Conservation (phyloP, 495 filamentous ascomycete species). For the Penicillium tannophilum region DNA sequence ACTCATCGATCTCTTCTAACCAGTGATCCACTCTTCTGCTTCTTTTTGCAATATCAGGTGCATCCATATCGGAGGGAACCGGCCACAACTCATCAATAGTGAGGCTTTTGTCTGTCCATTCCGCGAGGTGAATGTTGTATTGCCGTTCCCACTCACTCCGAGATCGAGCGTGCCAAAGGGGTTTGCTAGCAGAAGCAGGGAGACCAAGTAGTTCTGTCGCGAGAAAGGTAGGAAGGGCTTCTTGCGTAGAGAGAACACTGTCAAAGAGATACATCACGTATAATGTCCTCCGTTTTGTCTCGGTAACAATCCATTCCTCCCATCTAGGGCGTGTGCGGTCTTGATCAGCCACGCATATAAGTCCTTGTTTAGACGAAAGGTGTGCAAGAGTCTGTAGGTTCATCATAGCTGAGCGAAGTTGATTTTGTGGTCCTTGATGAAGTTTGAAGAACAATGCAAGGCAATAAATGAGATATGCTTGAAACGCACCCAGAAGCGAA, state of each 20-base stretch:
- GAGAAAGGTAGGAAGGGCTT: slow-evolving; percentile 48
- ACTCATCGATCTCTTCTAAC: slow-evolving; percentile 49
- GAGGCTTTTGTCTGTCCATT: slow-evolving; percentile 39
- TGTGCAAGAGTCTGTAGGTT: slow-evolving; percentile 49
- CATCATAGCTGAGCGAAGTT: slow-evolving; percentile 45
- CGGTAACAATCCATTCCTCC: slow-evolving; percentile 53
- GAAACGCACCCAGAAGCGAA: slow-evolving; percentile 44
- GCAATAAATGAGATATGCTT: slow-evolving; percentile 51
- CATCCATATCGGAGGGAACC: slow-evolving; percentile 26
- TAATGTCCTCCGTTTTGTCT: slow-evolving; percentile 47
- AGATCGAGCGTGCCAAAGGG: slow-evolving; percentile 37
- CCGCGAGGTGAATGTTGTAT: slow-evolving; percentile 44
- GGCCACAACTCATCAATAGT: slow-evolving; percentile 52
- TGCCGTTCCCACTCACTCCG: slow-evolving; percentile 41
- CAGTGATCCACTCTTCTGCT: slow-evolving; percentile 42
- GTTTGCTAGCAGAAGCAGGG: slow-evolving; percentile 37
- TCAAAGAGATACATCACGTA: slow-evolving; percentile 54
- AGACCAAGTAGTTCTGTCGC: slow-evolving; percentile 44
- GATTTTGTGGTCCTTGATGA: slow-evolving; percentile 20
- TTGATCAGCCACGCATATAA: slow-evolving; percentile 45
- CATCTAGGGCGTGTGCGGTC: slow-evolving; percentile 40
- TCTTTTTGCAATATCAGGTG: slow-evolving; percentile 26
- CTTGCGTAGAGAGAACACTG: slow-evolving; percentile 41
- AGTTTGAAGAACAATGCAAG: slow-evolving; percentile 46
- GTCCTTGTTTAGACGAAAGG: slow-evolving; percentile 33